These are phyloP conservation scores for Fusarium succisae DNA, from an alignment of 2,329 filamentous ascomycete species.

Conservation along the genomic window DNA sequence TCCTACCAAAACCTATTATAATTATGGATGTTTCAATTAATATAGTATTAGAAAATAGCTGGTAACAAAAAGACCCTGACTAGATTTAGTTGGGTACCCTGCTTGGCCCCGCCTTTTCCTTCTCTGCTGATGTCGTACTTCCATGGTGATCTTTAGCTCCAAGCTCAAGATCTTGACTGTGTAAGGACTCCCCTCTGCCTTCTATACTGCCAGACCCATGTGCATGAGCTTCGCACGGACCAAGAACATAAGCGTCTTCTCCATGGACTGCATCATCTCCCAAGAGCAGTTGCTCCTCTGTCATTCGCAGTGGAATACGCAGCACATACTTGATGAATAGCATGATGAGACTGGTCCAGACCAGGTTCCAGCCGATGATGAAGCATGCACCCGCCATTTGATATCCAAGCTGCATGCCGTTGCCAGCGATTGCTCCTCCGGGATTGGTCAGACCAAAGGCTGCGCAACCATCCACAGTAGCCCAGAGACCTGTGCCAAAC, in stretches of 20 bases:
- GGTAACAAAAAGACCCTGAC: no score
- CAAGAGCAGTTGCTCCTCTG: neutral
- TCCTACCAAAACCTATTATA: no score
- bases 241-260: neutral
- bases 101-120: neutral
- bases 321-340: neutral
- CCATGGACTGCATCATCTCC: neutral
- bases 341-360: neutral
- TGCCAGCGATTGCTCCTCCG: neutral
- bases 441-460: neutral
- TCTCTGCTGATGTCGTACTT: neutral
- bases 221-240: neutral
- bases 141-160: neutral
- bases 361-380: neutral
- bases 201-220: neutral
- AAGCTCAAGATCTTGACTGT: neutral
- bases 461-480: neutral
- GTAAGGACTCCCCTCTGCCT: neutral
- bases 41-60: no score
- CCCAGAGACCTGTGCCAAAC: neutral
- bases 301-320: neutral
- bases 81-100: neutral
- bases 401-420: neutral
- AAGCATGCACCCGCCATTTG: neutral
- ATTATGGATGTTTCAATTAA: no score